Evolutionary conservation across 371 early-diverging fungal genomes (phyloP).

Genomic region (Apophysomyces sp.): DNA sequence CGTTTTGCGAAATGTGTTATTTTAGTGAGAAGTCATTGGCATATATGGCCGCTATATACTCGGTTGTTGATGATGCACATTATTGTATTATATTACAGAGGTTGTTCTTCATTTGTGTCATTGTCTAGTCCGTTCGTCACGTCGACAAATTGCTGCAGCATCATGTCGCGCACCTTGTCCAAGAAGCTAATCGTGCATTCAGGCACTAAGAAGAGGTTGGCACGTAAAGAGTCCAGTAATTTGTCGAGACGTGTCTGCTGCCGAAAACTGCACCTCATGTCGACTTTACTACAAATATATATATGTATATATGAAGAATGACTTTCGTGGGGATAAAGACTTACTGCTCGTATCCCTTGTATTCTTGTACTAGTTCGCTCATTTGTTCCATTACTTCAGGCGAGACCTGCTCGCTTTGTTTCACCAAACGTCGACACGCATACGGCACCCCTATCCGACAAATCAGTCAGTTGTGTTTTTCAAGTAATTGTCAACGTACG

Average conservation of each 20-base stretch:
- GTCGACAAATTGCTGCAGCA: neutral
- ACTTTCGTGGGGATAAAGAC: neutral
- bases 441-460: slow-evolving; percentile 13
- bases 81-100: neutral
- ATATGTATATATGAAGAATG: neutral
- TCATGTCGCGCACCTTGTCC: neutral
- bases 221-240: slow-evolving; percentile 13
- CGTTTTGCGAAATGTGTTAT: no score
- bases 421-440: slow-evolving; percentile 5
- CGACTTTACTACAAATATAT: slow-evolving; percentile 12
- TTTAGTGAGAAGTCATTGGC: no score
- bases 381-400: slow-evolving; percentile 9
- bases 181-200: neutral
- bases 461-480: slow-evolving; percentile 6
- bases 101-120: neutral
- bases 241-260: slow-evolving; percentile 13
- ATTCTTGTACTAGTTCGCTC: slow-evolving; percentile 14
- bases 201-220: slow-evolving; percentile 13
- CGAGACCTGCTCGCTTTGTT: neutral
- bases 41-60: no score
- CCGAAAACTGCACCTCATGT: slow-evolving; percentile 9
- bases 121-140: neutral
- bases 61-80: no score
- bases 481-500: slow-evolving; percentile 27
- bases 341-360: slow-evolving; percentile 26